These are phyloP conservation scores for Rubus parviflorus DNA, from an alignment of 306 rosid genomes.

Conservation along the genomic window DNA sequence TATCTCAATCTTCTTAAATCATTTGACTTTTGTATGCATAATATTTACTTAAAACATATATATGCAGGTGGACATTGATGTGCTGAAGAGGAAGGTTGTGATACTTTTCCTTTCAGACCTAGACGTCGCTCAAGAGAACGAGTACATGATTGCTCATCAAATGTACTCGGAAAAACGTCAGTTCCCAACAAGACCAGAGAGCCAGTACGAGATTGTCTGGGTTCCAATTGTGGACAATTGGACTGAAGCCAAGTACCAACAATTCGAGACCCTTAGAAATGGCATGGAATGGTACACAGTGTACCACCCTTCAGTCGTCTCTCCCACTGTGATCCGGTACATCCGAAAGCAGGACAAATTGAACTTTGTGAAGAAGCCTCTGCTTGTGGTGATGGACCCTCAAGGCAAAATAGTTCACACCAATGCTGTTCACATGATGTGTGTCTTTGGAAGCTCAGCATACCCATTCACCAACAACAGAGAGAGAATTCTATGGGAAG, in stretches of 20 bases:
- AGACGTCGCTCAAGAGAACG: conserved; percentile 24
- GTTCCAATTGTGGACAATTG: conserved; percentile 48
- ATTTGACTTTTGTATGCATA: not conserved
- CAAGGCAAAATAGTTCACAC: conserved; percentile 51
- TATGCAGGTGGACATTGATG: conserved; percentile 11
- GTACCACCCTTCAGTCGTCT: conserved; percentile 38
- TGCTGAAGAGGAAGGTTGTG: conserved; percentile 30
- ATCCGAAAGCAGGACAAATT: conserved; percentile 45
- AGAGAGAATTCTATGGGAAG: conserved; percentile 60
- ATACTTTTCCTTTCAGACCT: conserved; percentile 51
- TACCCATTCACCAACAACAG: conserved; percentile 49
- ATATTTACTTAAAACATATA: not conserved
- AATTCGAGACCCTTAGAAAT: conserved; percentile 29
- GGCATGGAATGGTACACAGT: conserved; percentile 54
- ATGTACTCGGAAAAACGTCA: conserved; percentile 36
- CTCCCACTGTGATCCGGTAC: conserved; percentile 46
- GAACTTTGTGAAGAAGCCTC: conserved; percentile 52
- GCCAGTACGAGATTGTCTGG: conserved; percentile 63
- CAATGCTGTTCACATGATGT: conserved; percentile 75
- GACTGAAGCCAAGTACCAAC: conserved; percentile 10
- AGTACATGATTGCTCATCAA: conserved; percentile 34
- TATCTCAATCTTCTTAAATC: not conserved
- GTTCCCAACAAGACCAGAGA: conserved; percentile 30
- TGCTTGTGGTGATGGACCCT: conserved; percentile 59
- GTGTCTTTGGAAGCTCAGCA: conserved; percentile 73